A percentile compares a stretch with the other conserved stretches of the same genome.
phyloP scores from a whole-genome alignment of 441 rosid species.

The Flueggea neowawraea region DNA sequence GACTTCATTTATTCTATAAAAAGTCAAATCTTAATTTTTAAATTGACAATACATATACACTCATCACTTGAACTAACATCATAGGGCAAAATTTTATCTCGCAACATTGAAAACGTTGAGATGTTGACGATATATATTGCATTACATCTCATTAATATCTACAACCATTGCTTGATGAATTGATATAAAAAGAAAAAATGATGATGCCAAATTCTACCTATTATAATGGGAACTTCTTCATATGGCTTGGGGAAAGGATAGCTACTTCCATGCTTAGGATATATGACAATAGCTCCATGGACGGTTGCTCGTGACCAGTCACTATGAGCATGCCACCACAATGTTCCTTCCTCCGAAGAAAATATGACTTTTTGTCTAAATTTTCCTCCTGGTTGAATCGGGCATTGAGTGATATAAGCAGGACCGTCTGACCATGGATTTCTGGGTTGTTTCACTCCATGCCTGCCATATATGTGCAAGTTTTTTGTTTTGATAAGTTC shows the following conservation, averaged over 20 bases:
- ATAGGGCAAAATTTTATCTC: too few species aligned
- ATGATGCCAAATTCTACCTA: conserved; percentile 13
- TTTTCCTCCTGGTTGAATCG: conserved; percentile 42
- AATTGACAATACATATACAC: too few species aligned
- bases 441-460: conserved; percentile 62
- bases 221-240: conserved; percentile 23
- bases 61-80: too few species aligned
- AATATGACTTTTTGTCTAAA: conserved; percentile 41
- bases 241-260: conserved; percentile 52
- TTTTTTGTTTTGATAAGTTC: too few species aligned
- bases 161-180: too few species aligned
- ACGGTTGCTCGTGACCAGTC: conserved; percentile 56
- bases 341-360: conserved; percentile 50
- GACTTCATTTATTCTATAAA: too few species aligned
- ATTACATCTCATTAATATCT: too few species aligned
- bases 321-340: conserved; percentile 83
- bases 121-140: too few species aligned
- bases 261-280: conserved; percentile 19
- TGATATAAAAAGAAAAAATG: too few species aligned
- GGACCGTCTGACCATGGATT: conserved; percentile 79
- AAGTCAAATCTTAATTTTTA: too few species aligned
- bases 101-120: too few species aligned
- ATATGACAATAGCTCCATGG: conserved; percentile 47
- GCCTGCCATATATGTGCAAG: conserved; percentile 29
- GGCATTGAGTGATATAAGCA: conserved; percentile 56